Evolutionary conservation across 371 early-diverging fungal species (phyloP).

Genomic region (Capniomyces stellatus): DNA sequence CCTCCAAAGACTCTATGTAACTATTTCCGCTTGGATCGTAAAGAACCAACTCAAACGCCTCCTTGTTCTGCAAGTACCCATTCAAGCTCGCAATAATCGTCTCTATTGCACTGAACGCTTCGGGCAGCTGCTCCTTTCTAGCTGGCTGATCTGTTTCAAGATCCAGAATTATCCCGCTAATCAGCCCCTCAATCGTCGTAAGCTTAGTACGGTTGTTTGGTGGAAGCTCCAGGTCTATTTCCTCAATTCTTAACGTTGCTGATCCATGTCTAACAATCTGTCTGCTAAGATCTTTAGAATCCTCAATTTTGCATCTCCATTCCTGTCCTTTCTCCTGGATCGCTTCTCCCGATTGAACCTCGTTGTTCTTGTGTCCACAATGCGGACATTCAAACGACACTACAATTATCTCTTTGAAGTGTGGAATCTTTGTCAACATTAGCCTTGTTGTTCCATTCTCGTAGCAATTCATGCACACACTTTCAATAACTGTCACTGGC

Average conservation of each 20-base stretch:
- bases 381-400: conserved; percentile 91
- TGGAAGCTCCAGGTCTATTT: conserved; percentile 81
- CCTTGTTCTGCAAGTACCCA: conserved; percentile 30
- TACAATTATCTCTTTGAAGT: conserved; percentile 81
- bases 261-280: conserved; percentile 81
- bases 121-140: conserved; percentile 45
- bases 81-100: conserved; percentile 42
- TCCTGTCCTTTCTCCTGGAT: conserved; percentile 62
- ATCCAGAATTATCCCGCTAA: conserved; percentile 64
- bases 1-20: conserved; percentile 59
- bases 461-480: conserved; percentile 76
- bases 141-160: conserved; percentile 53
- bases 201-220: conserved; percentile 55
- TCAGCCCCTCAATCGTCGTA: conserved; percentile 77
- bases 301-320: conserved; percentile 36
- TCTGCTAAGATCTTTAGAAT: conserved; percentile 56
- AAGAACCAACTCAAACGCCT: conserved; percentile 51
- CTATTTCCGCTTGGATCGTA: conserved; percentile 90
- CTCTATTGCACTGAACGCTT: conserved; percentile 56
- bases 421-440: conserved; percentile 79
- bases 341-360: conserved; percentile 70
- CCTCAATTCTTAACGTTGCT: conserved; percentile 57
- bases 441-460: conserved; percentile 74
- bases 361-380: conserved; percentile 77
- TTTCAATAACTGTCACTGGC: conserved; percentile 66